These are phyloP conservation scores for Beauveria scarabaeidicola DNA, from an alignment of 2,329 filamentous ascomycete genomes.

Conservation along the genomic window DNA sequence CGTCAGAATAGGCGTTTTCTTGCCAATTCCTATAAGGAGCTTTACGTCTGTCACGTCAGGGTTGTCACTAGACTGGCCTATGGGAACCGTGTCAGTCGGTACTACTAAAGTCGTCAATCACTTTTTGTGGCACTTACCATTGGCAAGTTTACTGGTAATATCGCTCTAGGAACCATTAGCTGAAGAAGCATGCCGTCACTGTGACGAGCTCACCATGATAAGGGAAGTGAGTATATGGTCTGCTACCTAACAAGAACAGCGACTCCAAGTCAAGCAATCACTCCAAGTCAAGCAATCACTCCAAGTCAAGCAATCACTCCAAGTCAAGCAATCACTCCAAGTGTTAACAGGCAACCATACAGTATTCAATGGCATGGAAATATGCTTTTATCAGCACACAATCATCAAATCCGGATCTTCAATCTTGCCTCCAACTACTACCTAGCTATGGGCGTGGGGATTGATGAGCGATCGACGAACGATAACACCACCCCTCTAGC, in stretches of 20 bases:
- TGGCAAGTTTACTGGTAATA: background rate
- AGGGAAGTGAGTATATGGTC: no score
- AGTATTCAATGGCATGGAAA: background rate
- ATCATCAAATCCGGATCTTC: no score
- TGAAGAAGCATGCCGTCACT: background rate
- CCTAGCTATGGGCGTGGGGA: background rate
- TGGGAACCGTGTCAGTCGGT: background rate
- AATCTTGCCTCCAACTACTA: background rate
- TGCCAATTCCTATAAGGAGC: constrained; percentile 41
- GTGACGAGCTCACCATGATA: no score
- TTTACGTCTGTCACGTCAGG: constrained; percentile 44
- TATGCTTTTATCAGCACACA: no score
- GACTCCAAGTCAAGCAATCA: no score
- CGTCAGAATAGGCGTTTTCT: constrained; percentile 34
- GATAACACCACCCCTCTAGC: no score
- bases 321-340: background rate
- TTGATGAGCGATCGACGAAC: no score
- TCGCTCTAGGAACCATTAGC: background rate
- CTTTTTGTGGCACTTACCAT: background rate
- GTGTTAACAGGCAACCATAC: background rate
- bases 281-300: background rate
- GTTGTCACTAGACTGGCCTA: background rate
- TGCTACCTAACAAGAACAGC: background rate
- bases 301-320: background rate
- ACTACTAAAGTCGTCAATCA: background rate